Percentiles rank a stretch among this genome's conserved stretches.
Conservation (phyloP, 2,329 filamentous ascomycete genomes). For the Penicillium capsulatum region DNA sequence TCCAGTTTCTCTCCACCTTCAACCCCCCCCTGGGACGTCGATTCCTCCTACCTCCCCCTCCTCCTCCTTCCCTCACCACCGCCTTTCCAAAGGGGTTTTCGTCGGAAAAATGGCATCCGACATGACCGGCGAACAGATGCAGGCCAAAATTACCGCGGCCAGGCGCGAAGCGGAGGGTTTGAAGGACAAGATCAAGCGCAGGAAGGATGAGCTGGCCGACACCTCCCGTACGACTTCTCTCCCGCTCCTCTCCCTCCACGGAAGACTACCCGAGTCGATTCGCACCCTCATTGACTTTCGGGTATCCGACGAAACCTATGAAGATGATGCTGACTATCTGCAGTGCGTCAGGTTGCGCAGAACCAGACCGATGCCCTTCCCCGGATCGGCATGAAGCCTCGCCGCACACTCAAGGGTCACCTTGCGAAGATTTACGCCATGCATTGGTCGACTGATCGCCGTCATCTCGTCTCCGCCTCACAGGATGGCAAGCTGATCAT, state of each 20-base stretch:
- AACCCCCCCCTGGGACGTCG: constrained; percentile 10
- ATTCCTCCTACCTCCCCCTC: constrained; percentile 8
- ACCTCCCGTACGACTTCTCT: constrained; percentile 76
- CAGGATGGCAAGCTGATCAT: constrained; percentile 99
- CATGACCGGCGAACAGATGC: constrained; percentile 62
- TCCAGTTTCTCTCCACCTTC: constrained; percentile 8
- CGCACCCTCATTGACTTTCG: not conserved
- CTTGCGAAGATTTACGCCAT: constrained; percentile 99
- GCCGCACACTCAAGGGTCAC: constrained; percentile 95
- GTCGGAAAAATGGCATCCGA: constrained; percentile 45
- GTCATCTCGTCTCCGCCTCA: constrained; percentile 94
- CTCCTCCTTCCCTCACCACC: constrained; percentile 5
- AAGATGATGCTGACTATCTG: constrained; percentile 25
- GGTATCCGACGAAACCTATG: not conserved
- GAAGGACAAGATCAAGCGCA: constrained; percentile 98
- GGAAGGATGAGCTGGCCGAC: constrained; percentile 99
- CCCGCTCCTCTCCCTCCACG: not conserved
- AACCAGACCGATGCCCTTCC: constrained; percentile 89
- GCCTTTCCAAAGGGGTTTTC: constrained; percentile 23
- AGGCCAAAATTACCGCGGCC: constrained; percentile 86
- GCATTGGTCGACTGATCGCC: constrained; percentile 98
- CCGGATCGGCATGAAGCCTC: constrained; percentile 94
- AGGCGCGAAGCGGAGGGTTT: constrained; percentile 95
- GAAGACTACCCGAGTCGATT: not conserved
- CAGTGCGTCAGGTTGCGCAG: constrained; percentile 88